Conservation (phyloP, 768 basidiomycete genomes). For the Mycena vitilis region DNA sequence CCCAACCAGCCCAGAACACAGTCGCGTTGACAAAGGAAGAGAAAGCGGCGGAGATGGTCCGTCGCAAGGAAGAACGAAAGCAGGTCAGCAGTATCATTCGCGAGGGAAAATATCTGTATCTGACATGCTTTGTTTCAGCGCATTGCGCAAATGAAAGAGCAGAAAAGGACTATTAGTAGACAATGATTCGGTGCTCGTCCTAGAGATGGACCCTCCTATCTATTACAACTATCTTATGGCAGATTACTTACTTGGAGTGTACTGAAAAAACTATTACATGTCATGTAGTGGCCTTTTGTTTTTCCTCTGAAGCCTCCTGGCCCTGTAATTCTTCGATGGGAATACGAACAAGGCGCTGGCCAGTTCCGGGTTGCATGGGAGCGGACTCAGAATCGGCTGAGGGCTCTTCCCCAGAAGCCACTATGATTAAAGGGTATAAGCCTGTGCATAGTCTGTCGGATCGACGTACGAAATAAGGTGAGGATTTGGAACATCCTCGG, state of each 20-base stretch:
- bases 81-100: conserved; percentile 62
- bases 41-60: conserved; percentile 92
- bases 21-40: conserved; percentile 85
- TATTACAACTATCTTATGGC: conserved; percentile 21
- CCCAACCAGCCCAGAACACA: conserved; percentile 44
- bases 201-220: neutral
- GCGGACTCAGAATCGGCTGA: conserved; percentile 29
- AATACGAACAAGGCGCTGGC: conserved; percentile 78
- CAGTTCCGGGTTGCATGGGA: conserved; percentile 43
- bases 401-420: conserved; percentile 58
- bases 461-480: conserved; percentile 69
- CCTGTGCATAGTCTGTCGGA: neutral
- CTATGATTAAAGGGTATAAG: conserved; percentile 44
- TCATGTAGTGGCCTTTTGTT: conserved; percentile 18
- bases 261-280: conserved; percentile 8
- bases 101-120: conserved; percentile 1
- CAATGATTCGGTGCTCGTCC: conserved; percentile 2
- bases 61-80: conserved; percentile 92
- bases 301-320: conserved; percentile 18
- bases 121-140: conserved; percentile 54
- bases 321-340: conserved; percentile 74
- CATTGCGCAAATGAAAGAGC: conserved; percentile 83
- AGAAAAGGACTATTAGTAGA: conserved; percentile 67
- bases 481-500: conserved; percentile 86
- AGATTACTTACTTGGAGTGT: conserved; percentile 13